Conservation (phyloP, 2,329 filamentous ascomycete species). For the Aaosphaeria pasadenensis region DNA sequence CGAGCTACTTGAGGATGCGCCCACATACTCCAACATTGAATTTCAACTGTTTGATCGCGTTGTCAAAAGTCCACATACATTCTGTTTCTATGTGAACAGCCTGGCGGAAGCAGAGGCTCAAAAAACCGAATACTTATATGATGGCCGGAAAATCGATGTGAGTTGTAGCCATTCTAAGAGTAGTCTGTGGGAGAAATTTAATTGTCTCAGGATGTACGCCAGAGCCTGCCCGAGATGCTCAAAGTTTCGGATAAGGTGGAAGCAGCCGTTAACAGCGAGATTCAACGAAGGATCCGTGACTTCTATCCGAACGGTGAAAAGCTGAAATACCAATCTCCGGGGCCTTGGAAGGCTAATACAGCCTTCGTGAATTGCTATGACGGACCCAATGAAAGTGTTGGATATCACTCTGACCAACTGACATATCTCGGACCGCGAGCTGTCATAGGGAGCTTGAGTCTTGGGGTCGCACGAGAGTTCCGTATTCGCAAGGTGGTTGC, state of each 20-base stretch:
- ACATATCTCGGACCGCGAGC: conserved; percentile 89
- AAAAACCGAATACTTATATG: conserved; percentile 80
- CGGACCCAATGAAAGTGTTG: conserved; percentile 77
- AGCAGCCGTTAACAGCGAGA: conserved; percentile 71
- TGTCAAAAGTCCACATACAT: conserved; percentile 81
- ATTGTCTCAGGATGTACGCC: conserved; percentile 60
- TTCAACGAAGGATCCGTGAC: conserved; percentile 66
- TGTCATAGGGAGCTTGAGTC: conserved; percentile 83
- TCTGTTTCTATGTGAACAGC: conserved; percentile 77
- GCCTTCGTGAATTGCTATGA: conserved; percentile 94
- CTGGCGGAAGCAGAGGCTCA: conserved; percentile 67
- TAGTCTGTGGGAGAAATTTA: too few species aligned
- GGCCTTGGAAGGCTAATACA: conserved; percentile 78
- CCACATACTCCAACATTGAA: conserved; percentile 65
- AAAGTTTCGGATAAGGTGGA: conserved; percentile 69
- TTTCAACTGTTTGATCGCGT: conserved; percentile 89
- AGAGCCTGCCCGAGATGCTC: conserved; percentile 71
- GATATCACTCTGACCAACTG: conserved; percentile 88
- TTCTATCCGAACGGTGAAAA: conserved; percentile 69
- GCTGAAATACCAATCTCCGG: conserved; percentile 71
- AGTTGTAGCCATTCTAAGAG: conserved; percentile 9
- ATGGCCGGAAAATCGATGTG: conserved; percentile 69
- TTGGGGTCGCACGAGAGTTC: conserved; percentile 92
- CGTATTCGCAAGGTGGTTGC: conserved; percentile 76
- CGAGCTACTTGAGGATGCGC: conserved; percentile 73